phyloP scores from a whole-genome alignment of 108 stramenopile genomes.

The Hondaea fermentalgiana region DNA sequence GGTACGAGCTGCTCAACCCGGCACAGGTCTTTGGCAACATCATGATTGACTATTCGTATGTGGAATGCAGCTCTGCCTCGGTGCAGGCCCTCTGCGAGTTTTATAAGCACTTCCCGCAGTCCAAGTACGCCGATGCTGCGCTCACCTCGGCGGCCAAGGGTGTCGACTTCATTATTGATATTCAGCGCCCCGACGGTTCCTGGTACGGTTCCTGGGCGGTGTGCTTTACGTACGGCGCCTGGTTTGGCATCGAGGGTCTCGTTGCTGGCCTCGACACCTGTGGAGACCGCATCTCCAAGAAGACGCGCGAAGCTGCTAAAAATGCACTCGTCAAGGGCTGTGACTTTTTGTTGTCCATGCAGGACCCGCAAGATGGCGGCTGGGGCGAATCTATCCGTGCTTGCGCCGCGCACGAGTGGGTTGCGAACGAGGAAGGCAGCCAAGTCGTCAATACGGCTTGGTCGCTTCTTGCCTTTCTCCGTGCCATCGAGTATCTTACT shows the following conservation, averaged over 20 bases:
- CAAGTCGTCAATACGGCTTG: slow-evolving; percentile 95
- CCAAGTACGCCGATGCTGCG: slow-evolving; percentile 64
- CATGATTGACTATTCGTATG: slow-evolving; percentile 99
- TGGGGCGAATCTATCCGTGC: slow-evolving; percentile 95
- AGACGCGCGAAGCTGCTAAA: neutral
- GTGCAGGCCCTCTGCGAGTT: slow-evolving; percentile 83
- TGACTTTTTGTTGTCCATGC: slow-evolving; percentile 60
- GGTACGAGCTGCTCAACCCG: slow-evolving; percentile 94
- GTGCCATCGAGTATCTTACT: neutral
- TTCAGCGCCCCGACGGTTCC: slow-evolving; percentile 85
- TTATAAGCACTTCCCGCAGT: slow-evolving; percentile 50
- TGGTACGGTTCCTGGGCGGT: slow-evolving; percentile 94
- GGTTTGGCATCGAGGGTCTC: slow-evolving; percentile 90
- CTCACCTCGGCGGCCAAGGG: slow-evolving; percentile 57
- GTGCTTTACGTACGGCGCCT: slow-evolving; percentile 85
- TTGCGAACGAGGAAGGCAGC: slow-evolving; percentile 40
- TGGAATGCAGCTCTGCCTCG: slow-evolving; percentile 91
- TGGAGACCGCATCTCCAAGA: neutral
- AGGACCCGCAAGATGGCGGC: slow-evolving; percentile 77
- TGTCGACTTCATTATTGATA: slow-evolving; percentile 71
- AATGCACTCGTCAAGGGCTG: slow-evolving; percentile 49
- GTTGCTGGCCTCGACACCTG: slow-evolving; percentile 25
- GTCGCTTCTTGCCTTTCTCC: slow-evolving; percentile 82
- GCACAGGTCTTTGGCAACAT: slow-evolving; percentile 97
- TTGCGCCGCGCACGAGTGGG: slow-evolving; percentile 62